Conservation (phyloP, 306 rosid genomes). For the Crotalaria pallida region DNA sequence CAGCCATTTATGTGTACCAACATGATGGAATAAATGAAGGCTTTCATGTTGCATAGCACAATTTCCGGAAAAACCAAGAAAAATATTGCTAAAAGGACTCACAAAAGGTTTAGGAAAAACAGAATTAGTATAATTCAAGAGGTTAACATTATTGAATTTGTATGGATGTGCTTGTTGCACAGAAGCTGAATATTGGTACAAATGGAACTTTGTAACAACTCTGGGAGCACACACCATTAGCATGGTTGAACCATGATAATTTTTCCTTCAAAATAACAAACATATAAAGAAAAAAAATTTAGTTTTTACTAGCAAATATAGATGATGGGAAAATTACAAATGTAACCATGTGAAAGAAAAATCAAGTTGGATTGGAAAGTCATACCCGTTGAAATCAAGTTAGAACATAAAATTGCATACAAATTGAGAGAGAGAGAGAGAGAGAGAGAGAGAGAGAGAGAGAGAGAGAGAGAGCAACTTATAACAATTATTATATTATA, state of each 20-base stretch:
- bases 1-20: conserved; percentile 61
- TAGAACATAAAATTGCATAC: not conserved
- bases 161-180: conserved; percentile 33
- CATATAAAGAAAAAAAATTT: not conserved
- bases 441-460: too few relatives aligned
- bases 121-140: conserved; percentile 18
- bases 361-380: not conserved
- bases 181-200: conserved; percentile 24
- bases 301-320: not conserved
- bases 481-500: not conserved
- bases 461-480: not conserved
- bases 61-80: conserved; percentile 32
- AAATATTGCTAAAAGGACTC: conserved; percentile 23
- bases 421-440: too few relatives aligned
- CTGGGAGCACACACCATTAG: conserved; percentile 41
- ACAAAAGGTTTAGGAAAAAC: conserved; percentile 11
- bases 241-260: conserved; percentile 62
- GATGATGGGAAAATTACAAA: not conserved
- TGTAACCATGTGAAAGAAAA: not conserved
- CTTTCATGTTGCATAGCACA: conserved; percentile 36
- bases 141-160: conserved; percentile 38
- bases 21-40: conserved; percentile 35
- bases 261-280: conserved; percentile 16
- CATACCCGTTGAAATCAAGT: not conserved
- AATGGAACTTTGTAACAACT: conserved; percentile 28